Percentiles rank a stretch among this genome's conserved stretches.
phyloP scores from a whole-genome alignment of 2,329 filamentous ascomycete genomes.

The Aureobasidium vineae region DNA sequence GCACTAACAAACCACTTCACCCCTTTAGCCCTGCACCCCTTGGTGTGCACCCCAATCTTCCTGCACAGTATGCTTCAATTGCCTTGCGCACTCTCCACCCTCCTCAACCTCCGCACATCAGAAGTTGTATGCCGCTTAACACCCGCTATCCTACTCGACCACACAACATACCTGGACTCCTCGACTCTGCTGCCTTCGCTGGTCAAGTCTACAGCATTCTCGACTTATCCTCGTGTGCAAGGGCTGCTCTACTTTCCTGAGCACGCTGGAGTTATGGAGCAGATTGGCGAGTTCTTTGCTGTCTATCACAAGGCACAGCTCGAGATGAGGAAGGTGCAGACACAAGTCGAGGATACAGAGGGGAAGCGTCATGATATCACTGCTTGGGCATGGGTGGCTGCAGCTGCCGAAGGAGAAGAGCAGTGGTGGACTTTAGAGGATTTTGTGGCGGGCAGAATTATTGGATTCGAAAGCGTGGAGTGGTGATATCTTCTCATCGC shows the following conservation, averaged over 20 bases:
- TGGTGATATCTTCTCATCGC: neutral
- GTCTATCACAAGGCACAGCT: no score
- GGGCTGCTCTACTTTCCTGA: neutral
- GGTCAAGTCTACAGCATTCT: fast-evolving
- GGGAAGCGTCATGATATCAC: neutral
- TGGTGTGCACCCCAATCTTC: neutral
- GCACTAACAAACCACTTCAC: neutral
- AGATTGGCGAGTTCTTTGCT: neutral
- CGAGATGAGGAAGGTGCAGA: neutral
- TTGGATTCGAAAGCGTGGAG: neutral
- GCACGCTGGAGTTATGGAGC: neutral
- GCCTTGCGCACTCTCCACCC: neutral
- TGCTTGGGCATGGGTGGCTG: neutral
- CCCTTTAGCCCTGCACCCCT: neutral
- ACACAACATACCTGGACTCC: neutral
- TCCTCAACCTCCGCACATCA: neutral
- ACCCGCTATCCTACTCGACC: neutral
- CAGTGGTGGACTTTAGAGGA: slow-evolving; percentile 12
- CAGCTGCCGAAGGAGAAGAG: neutral
- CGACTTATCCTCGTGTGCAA: neutral
- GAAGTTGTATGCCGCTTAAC: neutral
- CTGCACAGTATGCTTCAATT: slow-evolving; percentile 1
- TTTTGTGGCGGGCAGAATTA: neutral
- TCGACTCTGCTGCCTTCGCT: neutral
- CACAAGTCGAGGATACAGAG: neutral